These are phyloP conservation scores for Microsporum canis DNA, from an alignment of 2,329 filamentous ascomycete genomes.

Conservation along the genomic window DNA sequence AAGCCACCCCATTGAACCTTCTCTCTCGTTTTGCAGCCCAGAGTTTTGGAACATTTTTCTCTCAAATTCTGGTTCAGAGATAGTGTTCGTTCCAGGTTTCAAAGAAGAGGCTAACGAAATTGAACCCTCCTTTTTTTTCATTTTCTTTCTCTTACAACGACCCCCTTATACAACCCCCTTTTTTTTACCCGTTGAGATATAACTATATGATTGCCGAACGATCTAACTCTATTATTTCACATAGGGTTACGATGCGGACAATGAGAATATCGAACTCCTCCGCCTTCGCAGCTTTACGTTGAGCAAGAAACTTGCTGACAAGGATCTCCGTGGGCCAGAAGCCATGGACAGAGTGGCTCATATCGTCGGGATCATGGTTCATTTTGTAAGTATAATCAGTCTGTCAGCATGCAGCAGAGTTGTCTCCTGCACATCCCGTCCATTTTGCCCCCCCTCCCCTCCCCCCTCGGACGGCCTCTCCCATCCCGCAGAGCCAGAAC, in stretches of 20 bases:
- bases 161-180: neutral
- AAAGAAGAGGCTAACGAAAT: neutral
- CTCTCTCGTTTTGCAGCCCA: neutral
- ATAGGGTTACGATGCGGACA: constrained; percentile 62
- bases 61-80: constrained; percentile 5
- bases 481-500: neutral
- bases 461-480: neutral
- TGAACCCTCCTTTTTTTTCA: neutral
- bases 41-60: constrained; percentile 6
- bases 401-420: constrained; percentile 12
- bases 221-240: constrained; percentile 6
- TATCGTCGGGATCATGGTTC: constrained; percentile 57
- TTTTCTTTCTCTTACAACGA: neutral
- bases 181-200: neutral
- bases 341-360: constrained; percentile 55
- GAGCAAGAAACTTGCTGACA: constrained; percentile 54
- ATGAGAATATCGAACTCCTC: constrained; percentile 68
- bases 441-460: neutral
- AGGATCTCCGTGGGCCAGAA: constrained; percentile 50
- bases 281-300: constrained; percentile 72
- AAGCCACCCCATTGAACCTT: neutral
- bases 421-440: neutral
- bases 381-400: constrained; percentile 55
- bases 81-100: neutral
- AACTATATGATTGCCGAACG: neutral